phyloP scores from a whole-genome alignment of 148 eudicot species.

The Vaccinium vitisidaea region DNA sequence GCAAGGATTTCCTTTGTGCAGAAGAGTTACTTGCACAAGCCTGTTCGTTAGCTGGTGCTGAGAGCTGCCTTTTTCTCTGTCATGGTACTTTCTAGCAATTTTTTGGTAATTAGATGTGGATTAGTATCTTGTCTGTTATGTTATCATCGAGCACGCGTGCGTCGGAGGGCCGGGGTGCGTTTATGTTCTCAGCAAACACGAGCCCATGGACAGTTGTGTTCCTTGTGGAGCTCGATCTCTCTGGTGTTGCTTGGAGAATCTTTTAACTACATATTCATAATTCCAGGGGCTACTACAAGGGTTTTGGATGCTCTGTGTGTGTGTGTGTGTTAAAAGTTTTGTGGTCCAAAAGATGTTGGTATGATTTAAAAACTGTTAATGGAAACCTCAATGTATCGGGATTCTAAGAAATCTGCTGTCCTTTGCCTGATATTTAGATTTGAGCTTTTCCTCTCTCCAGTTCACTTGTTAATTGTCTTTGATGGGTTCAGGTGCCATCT shows the following conservation, averaged over 20 bases:
- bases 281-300: conserved; percentile 3
- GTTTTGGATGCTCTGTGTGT: neutral
- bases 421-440: neutral
- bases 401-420: neutral
- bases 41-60: conserved; percentile 59
- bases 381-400: neutral
- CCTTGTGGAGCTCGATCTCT: neutral
- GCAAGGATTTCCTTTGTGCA: conserved; percentile 54
- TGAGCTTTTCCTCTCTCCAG: neutral
- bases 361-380: neutral
- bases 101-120: conserved; percentile 3
- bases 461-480: neutral
- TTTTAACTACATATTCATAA: neutral
- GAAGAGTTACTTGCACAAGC: conserved; percentile 69
- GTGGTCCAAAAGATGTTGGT: neutral
- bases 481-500: conserved; percentile 60
- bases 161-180: neutral
- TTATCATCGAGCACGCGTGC: neutral
- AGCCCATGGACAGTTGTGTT: neutral
- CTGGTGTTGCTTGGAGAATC: neutral
- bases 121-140: neutral
- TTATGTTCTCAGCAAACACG: neutral
- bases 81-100: conserved; percentile 51
- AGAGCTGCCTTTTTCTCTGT: conserved; percentile 71
- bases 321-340: neutral